These are phyloP conservation scores for Pseudogymnoascus sp. DNA, from an alignment of 2,329 filamentous ascomycete genomes.

Conservation along the genomic window DNA sequence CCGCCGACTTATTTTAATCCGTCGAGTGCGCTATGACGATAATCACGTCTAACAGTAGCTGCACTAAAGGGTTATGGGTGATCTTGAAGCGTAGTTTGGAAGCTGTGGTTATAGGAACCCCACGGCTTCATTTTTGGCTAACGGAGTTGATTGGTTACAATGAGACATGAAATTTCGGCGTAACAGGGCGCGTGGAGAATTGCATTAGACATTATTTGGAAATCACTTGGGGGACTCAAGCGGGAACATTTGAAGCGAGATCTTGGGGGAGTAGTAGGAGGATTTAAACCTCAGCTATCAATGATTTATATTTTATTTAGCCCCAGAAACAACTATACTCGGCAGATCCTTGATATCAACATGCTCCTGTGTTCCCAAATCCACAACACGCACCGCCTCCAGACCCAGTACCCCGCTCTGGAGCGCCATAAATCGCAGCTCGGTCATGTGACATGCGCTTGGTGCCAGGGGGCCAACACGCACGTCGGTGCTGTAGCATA, in stretches of 20 bases:
- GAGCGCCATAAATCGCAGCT: conserved; percentile 65
- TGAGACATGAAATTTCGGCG: neutral
- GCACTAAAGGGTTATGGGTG: neutral
- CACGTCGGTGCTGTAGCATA: conserved; percentile 70
- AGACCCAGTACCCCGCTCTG: conserved; percentile 57
- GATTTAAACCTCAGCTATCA: conserved; percentile 5
- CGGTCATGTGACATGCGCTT: conserved; percentile 65
- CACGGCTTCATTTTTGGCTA: neutral
- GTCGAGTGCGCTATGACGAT: neutral
- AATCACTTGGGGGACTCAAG: neutral
- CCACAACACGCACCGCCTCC: conserved; percentile 66
- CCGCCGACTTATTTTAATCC: conserved; percentile 3
- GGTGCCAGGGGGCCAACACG: conserved; percentile 66
- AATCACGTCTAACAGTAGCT: neutral
- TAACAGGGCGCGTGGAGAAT: neutral
- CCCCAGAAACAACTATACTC: conserved; percentile 47
- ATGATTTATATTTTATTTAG: conserved; percentile 7
- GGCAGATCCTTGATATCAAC: conserved; percentile 71
- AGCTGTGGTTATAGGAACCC: neutral
- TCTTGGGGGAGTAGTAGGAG: neutral
- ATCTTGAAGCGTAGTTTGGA: neutral
- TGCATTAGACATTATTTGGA: conserved; percentile 6
- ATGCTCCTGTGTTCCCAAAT: conserved; percentile 67
- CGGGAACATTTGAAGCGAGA: conserved; percentile 3
- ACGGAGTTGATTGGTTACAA: neutral